These are phyloP conservation scores for Akebia trifoliata DNA, from an alignment of 164 flowering plant genomes.

Conservation along the genomic window DNA sequence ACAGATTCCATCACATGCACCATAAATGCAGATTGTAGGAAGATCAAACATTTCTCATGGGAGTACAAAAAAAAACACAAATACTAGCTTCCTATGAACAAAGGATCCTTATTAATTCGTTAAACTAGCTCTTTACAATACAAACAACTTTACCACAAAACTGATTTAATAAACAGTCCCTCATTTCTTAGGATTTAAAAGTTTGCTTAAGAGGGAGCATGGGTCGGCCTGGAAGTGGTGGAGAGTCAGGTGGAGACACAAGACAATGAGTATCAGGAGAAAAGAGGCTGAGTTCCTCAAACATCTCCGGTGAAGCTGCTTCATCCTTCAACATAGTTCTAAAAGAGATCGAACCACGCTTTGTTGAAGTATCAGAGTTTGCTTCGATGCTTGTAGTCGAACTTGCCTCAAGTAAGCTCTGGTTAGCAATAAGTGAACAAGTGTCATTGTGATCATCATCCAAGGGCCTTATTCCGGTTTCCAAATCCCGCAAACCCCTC, in stretches of 20 bases:
- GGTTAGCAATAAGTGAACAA: constrained; percentile 59
- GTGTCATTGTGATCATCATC: constrained; percentile 48
- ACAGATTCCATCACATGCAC: no score
- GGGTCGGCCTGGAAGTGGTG: constrained; percentile 28
- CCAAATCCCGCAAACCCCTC: constrained; percentile 44
- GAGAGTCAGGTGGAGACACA: constrained; percentile 30
- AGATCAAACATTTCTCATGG: no score
- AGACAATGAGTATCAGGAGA: constrained; percentile 18
- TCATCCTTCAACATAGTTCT: constrained; percentile 55
- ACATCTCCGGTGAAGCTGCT: constrained; percentile 24
- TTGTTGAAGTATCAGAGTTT: constrained; percentile 60
- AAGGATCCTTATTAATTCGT: no score
- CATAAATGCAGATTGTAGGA: no score
- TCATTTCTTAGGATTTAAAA: not conserved
- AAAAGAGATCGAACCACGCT: constrained; percentile 82
- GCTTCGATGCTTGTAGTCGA: constrained; percentile 38
- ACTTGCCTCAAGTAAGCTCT: constrained; percentile 41
- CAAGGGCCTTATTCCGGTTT: constrained; percentile 35
- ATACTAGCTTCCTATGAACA: no score
- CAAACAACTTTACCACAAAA: constrained; percentile 24
- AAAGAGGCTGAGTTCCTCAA: constrained; percentile 30
- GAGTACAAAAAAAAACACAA: no score
- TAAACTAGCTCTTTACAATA: no score
- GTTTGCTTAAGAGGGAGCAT: constrained; percentile 21
- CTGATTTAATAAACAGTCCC: constrained; percentile 9